These are phyloP conservation scores for Aspergillus fructus DNA, from an alignment of 2,329 filamentous ascomycete species.

Conservation along the genomic window DNA sequence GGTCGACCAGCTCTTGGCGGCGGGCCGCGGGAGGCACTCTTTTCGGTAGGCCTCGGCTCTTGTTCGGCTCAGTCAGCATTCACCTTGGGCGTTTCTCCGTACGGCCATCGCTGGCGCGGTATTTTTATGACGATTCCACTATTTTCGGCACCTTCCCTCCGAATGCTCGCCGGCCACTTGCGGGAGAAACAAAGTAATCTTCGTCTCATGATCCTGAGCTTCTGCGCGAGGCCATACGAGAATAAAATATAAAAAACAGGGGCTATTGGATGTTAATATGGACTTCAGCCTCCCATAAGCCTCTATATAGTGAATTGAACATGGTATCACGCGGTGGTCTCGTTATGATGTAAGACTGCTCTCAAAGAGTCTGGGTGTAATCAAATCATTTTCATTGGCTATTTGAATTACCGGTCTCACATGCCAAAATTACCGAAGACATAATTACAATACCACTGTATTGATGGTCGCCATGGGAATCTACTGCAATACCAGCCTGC, in stretches of 20 bases:
- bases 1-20: constrained; percentile 18
- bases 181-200: constrained; percentile 22
- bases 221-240: neutral
- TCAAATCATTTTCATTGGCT: constrained; percentile 21
- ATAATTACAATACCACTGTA: constrained; percentile 2
- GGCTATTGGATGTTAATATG: neutral
- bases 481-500: neutral
- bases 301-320: neutral
- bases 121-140: constrained; percentile 33
- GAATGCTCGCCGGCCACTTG: constrained; percentile 21
- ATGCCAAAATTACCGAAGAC: constrained; percentile 15
- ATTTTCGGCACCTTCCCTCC: constrained; percentile 26
- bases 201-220: neutral
- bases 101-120: constrained; percentile 16
- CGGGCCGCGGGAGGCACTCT: constrained; percentile 27
- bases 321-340: neutral
- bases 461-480: constrained; percentile 3
- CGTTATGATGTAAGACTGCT: constrained; percentile 16
- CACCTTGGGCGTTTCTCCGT: constrained; percentile 12
- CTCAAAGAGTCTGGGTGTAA: constrained; percentile 17
- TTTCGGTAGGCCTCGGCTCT: constrained; percentile 39
- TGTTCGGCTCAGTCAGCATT: constrained; percentile 29
- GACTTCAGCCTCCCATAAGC: neutral
- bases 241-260: neutral
- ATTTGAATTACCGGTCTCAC: constrained; percentile 17